phyloP scores from a whole-genome alignment of 768 basidiomycete species.

The Myochromella boudieri region DNA sequence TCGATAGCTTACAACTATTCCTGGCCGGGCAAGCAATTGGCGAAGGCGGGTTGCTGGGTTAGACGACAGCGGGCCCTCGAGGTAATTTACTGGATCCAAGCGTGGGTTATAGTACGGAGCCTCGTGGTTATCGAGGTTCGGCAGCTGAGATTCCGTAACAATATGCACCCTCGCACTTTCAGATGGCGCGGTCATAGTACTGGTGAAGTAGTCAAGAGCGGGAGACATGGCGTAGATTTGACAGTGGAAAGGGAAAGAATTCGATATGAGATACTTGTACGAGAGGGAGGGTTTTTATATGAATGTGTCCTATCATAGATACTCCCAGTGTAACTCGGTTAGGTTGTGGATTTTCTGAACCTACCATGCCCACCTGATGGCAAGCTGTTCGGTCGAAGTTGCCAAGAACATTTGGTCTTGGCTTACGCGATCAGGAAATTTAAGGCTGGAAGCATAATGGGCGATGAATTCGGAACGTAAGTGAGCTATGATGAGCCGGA shows the following conservation, averaged over 20 bases:
- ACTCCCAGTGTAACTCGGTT: not conserved
- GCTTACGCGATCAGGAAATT: slow-evolving; percentile 1
- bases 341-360: not conserved
- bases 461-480: slow-evolving; percentile 9
- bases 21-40: slow-evolving; percentile 67
- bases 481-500: not conserved
- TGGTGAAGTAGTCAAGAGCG: slow-evolving; percentile 22
- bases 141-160: not conserved
- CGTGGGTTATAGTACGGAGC: slow-evolving; percentile 69
- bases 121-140: slow-evolving; percentile 10
- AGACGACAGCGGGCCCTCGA: slow-evolving; percentile 65
- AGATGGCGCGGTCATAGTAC: slow-evolving; percentile 3
- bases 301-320: not conserved
- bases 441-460: too few relatives aligned
- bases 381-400: slow-evolving; percentile 13
- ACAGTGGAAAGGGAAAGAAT: not conserved
- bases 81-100: slow-evolving; percentile 65
- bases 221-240: slow-evolving; percentile 16
- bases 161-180: slow-evolving; percentile 1
- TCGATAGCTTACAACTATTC: slow-evolving; percentile 64
- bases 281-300: slow-evolving; percentile 7
- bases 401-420: slow-evolving; percentile 10
- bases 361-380: not conserved
- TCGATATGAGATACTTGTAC: not conserved
- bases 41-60: slow-evolving; percentile 74